Conservation (phyloP, 208 protist species). For the Naegleria fowleri region DNA sequence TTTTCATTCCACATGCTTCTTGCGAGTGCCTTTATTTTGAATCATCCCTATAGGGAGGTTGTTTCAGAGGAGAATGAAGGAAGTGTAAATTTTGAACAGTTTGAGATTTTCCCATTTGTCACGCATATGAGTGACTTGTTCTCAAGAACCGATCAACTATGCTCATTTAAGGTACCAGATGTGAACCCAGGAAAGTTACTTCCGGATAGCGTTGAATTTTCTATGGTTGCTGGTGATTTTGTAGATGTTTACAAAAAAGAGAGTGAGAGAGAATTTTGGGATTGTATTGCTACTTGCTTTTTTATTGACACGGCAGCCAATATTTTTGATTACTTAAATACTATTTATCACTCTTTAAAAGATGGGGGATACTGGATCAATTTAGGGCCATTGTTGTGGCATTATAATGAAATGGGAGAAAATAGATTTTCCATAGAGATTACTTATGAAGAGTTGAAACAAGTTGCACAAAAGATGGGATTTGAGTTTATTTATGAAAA, state of each 20-base stretch:
- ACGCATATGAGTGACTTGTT: conserved; percentile 81
- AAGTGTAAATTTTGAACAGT: conserved; percentile 54
- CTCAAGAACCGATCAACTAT: conserved; percentile 73
- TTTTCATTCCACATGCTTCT: conserved; percentile 96
- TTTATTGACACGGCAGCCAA: conserved; percentile 96
- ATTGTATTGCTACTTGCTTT: conserved; percentile 86
- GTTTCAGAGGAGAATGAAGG: not conserved
- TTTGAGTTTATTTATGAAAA: conserved; percentile 58
- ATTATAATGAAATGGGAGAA: conserved; percentile 77
- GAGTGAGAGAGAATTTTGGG: conserved; percentile 59
- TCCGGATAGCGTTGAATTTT: conserved; percentile 63
- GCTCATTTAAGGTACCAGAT: conserved; percentile 77
- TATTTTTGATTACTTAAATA: conserved; percentile 87
- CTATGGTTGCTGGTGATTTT: conserved; percentile 93
- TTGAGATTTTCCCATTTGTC: conserved; percentile 79
- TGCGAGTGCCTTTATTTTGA: conserved; percentile 88
- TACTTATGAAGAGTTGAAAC: conserved; percentile 70
- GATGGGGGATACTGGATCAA: conserved; percentile 91
- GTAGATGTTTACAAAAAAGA: conserved; percentile 86
- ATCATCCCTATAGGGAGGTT: conserved; percentile 44
- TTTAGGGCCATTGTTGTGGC: conserved; percentile 87
- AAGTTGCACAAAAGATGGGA: conserved; percentile 65
- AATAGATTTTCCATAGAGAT: conserved; percentile 75
- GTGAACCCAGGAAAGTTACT: conserved; percentile 52
- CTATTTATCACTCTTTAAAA: conserved; percentile 75